Evolutionary conservation across 2,329 filamentous ascomycete genomes (phyloP), one percentile per base, ranked within the genome.

Genomic region (Fusarium drepaniforme): DNA sequence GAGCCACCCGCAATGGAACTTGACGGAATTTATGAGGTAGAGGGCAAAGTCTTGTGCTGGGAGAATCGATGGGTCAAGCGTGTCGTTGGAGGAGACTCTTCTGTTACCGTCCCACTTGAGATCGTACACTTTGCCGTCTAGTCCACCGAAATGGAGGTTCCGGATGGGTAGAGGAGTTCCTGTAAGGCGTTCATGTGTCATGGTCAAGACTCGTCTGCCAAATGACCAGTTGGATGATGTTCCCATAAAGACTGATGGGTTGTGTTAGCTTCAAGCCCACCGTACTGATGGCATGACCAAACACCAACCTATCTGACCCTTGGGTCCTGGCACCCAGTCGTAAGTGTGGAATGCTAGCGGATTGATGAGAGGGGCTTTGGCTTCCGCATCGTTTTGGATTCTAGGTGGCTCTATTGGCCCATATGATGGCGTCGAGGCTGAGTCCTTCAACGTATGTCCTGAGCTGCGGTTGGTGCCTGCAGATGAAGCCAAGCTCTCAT

Each of bases 151-250:
- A 12, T 74, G 71, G 2, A 76, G n/a, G 8, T 74, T 70, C 11
- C 67, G 57, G 11, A 51, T 69, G 25, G 74, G 63, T 3, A 76
- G 35, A 18, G 74, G 64, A 40, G 63, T 71, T 8, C 74, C 71
- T 7, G 35, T 72, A 21, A 76, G 40, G 11, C 74, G 65, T 2
- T 76, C 71, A 7, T 76, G 66, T 16, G 71, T 76, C 74, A 76
- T 76, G 30, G 64, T 76, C 1, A 76, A 7, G n/a, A 76, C 74
- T 46, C 74, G 46, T 18, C 72, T 74, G n/a, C 75, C 73, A 23
- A 75, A 75, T 3, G 73, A 76, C 73, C 73, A 75, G 8, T 76
- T 75, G 2, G 73, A 75, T 1, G 74, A 75, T 9, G 67, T 75
- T 3, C 73, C 74, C 74, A 75, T 75, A 13, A 75, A 76, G 4